Conservation (phyloP, 2,329 filamentous ascomycete species). For the Cyanodermella asteris region DNA sequence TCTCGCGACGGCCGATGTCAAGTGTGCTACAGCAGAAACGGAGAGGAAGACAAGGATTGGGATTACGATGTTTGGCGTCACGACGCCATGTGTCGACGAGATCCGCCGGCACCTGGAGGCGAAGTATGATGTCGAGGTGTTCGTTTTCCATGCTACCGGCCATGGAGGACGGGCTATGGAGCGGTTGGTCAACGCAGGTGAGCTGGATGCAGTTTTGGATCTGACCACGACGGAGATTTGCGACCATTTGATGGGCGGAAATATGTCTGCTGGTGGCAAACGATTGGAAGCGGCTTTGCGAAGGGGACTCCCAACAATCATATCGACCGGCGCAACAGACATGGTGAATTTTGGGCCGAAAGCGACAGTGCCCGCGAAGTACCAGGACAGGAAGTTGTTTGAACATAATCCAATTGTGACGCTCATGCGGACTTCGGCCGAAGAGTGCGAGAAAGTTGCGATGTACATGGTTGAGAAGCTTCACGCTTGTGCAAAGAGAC, state of each 20-base stretch:
- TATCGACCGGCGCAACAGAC: slow-evolving; percentile 34
- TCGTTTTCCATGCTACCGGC: slow-evolving; percentile 49
- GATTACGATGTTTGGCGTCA: slow-evolving; percentile 57
- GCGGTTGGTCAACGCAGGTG: slow-evolving; percentile 31
- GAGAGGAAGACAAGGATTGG: slow-evolving; percentile 29
- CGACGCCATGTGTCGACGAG: slow-evolving; percentile 39
- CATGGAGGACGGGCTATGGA: slow-evolving; percentile 50
- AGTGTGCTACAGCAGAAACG: background rate
- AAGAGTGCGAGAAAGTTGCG: slow-evolving; percentile 35
- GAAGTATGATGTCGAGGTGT: slow-evolving; percentile 30
- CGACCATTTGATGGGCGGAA: slow-evolving; percentile 40
- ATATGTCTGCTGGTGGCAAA: slow-evolving; percentile 35
- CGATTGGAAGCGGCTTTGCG: slow-evolving; percentile 35
- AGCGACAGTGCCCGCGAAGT: slow-evolving; percentile 33
- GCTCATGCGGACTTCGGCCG: slow-evolving; percentile 38
- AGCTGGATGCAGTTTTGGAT: slow-evolving; percentile 45
- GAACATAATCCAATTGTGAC: slow-evolving; percentile 47
- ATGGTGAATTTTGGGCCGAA: slow-evolving; percentile 43
- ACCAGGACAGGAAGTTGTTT: slow-evolving; percentile 28
- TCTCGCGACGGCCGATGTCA: slow-evolving; percentile 2
- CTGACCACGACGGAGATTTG: slow-evolving; percentile 51
- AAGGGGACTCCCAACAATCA: slow-evolving; percentile 34
- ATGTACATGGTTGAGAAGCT: slow-evolving; percentile 34
- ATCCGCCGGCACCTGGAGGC: slow-evolving; percentile 30
- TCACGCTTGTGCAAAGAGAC: slow-evolving; percentile 16